Conservation (phyloP, 1,284 basidiomycete species). For the Tremellales sp. region DNA sequence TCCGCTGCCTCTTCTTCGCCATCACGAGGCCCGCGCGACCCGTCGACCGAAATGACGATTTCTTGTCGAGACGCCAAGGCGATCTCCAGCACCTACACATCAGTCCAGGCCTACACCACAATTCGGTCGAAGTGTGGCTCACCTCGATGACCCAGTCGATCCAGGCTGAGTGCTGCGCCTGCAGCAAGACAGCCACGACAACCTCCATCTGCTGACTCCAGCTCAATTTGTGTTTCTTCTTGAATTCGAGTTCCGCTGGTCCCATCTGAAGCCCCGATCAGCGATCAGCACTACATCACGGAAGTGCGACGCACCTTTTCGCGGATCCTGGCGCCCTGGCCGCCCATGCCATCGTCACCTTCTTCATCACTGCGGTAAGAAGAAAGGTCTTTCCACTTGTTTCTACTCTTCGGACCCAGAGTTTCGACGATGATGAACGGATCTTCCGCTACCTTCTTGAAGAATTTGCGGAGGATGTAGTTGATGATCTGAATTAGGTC, state of each 20-base stretch:
- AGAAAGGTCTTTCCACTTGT: constrained; percentile 77
- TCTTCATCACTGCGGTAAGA: constrained; percentile 66
- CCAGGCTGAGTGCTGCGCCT: constrained; percentile 60
- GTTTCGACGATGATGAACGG: constrained; percentile 81
- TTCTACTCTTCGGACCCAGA: constrained; percentile 82
- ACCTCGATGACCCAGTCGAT: constrained; percentile 78
- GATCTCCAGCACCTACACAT: constrained; percentile 60
- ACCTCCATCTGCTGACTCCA: constrained; percentile 87
- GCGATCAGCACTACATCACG: not conserved
- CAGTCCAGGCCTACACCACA: constrained; percentile 2
- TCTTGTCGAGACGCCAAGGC: constrained; percentile 64
- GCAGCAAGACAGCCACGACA: constrained; percentile 67
- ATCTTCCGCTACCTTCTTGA: constrained; percentile 77
- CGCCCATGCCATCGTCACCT: constrained; percentile 50
- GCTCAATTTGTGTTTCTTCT: constrained; percentile 69
- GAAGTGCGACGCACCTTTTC: constrained; percentile 37
- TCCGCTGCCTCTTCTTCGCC: constrained; percentile 51
- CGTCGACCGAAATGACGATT: constrained; percentile 68
- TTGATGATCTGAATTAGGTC: constrained; percentile 78
- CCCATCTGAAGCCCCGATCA: constrained; percentile 29
- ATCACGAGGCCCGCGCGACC: constrained; percentile 41
- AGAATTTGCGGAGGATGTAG: constrained; percentile 82
- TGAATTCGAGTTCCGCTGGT: constrained; percentile 67
- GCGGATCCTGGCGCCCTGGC: constrained; percentile 44
- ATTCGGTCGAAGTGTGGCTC: constrained; percentile 29